A percentile compares a stretch with the other conserved stretches of the same genome.
Conservation (phyloP, 2,329 filamentous ascomycete genomes). For the Cytospora paraplurivora region DNA sequence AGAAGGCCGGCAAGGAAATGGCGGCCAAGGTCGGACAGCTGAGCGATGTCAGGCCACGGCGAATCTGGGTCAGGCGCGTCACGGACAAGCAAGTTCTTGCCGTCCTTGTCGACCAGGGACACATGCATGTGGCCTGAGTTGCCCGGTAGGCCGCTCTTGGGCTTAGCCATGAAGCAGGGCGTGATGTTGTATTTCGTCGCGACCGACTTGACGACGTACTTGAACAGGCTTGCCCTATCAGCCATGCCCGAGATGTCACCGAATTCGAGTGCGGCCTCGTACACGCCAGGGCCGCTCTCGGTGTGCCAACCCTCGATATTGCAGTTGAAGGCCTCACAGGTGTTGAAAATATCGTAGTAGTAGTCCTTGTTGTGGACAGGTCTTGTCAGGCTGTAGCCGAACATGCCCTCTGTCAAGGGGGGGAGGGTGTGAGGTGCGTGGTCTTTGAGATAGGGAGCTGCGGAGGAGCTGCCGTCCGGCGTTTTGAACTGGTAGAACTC, state of each 20-base stretch:
- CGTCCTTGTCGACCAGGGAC: constrained; percentile 77
- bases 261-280: constrained; percentile 92
- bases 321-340: constrained; percentile 75
- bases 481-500: constrained; percentile 91
- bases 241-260: constrained; percentile 87
- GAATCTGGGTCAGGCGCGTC: constrained; percentile 71
- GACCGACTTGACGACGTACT: constrained; percentile 88
- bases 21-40: constrained; percentile 84
- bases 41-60: constrained; percentile 71
- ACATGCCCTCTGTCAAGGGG: constrained; percentile 89
- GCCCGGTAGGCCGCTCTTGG: constrained; percentile 83
- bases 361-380: constrained; percentile 90
- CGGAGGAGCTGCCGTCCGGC: constrained; percentile 66
- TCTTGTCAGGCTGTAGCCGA: constrained; percentile 86
- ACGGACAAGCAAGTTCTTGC: constrained; percentile 82
- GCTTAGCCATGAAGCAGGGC: constrained; percentile 98
- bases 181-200: constrained; percentile 87
- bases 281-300: constrained; percentile 90
- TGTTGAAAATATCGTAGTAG: constrained; percentile 84
- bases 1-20: constrained; percentile 92
- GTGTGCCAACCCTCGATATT: constrained; percentile 95
- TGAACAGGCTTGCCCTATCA: constrained; percentile 89
- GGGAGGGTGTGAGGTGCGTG: constrained; percentile 76
- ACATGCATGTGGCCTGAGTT: constrained; percentile 97
- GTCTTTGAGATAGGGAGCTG: constrained; percentile 71